Evolutionary conservation across 257 asterid genomes (phyloP).

Genomic region (Nicotiana knightiana): DNA sequence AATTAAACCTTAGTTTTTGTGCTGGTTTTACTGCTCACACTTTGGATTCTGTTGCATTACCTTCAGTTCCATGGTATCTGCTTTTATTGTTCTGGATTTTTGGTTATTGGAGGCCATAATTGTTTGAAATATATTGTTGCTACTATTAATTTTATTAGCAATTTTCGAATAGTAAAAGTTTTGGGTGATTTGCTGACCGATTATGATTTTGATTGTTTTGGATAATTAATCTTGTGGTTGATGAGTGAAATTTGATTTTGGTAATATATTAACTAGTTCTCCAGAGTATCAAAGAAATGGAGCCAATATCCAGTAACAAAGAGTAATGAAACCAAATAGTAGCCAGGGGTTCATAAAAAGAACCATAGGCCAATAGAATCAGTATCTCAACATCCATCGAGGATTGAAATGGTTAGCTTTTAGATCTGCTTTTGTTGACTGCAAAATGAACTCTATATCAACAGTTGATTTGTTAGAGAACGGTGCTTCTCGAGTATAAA

Average conservation of each 20-base stretch:
- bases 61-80: neutral
- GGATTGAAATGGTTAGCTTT: neutral
- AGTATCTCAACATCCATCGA: neutral
- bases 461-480: slow-evolving; percentile 1
- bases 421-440: neutral
- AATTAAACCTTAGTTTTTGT: neutral
- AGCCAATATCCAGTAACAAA: neutral
- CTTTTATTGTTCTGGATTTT: neutral
- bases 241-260: neutral
- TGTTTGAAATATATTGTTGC: neutral
- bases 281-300: neutral
- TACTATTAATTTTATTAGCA: neutral
- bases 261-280: neutral
- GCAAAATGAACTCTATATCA: neutral
- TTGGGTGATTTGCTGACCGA: neutral
- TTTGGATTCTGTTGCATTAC: neutral
- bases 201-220: neutral
- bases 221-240: neutral
- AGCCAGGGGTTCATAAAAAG: neutral
- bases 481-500: neutral
- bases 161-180: neutral
- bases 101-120: neutral
- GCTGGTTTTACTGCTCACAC: neutral
- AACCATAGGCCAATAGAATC: neutral
- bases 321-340: neutral